Conservation (phyloP, 805 yeast genomes). For the Naumovozyma castellii region DNA sequence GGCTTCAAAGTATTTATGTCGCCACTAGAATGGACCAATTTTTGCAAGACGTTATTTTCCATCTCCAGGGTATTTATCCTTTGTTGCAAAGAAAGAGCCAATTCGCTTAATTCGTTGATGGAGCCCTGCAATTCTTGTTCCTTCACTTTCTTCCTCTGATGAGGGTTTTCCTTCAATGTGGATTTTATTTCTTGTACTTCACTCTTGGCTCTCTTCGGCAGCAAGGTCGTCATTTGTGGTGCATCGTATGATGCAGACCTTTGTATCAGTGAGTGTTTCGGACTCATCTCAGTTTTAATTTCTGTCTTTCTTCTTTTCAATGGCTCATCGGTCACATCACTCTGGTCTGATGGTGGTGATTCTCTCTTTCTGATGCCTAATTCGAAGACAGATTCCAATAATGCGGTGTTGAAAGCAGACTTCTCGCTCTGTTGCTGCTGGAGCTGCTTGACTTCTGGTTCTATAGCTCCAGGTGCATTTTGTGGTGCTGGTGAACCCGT, state of each 20-base stretch:
- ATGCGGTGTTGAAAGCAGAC: not conserved
- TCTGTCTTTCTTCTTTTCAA: not conserved
- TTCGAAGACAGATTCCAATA: not conserved
- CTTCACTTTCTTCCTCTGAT: conserved; percentile 68
- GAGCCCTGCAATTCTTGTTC: conserved; percentile 84
- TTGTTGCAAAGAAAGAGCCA: conserved; percentile 55
- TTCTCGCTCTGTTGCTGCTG: not conserved
- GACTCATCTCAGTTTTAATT: not conserved
- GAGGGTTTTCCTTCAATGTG: conserved; percentile 5
- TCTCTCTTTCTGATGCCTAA: not conserved
- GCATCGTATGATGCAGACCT: not conserved
- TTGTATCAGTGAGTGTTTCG: too few species aligned
- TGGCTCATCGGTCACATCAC: too few species aligned
- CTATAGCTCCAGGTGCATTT: too few species aligned
- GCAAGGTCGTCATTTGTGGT: not conserved
- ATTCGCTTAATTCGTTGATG: conserved; percentile 61
- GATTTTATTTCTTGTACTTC: not conserved
- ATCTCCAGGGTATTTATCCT: conserved; percentile 77
- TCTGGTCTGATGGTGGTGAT: not conserved
- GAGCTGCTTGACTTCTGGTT: not conserved
- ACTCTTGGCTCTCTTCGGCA: not conserved
- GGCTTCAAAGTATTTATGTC: not conserved
- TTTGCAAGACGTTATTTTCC: conserved; percentile 82
- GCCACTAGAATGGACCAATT: conserved; percentile 40
- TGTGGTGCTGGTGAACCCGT: not conserved